Evolutionary conservation across 1,284 basidiomycete genomes (phyloP), one percentile per base, ranked within the genome.

Genomic region (Ceratobasidium sp.): DNA sequence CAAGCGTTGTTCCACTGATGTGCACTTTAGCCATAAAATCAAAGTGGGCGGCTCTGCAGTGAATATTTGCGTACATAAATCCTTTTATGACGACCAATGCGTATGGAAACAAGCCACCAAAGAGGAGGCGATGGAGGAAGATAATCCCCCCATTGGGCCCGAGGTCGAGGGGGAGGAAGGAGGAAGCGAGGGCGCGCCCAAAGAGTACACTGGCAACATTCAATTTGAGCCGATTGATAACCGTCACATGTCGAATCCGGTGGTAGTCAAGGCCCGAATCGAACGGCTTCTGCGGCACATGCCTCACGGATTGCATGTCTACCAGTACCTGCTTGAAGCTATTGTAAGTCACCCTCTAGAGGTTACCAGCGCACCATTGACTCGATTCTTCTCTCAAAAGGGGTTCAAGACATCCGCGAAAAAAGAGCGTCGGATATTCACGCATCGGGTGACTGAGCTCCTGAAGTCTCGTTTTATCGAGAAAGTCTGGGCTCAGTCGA

Each of bases 381-480:
- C 54, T 13, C 54, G 25, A 9, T 56, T 32, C 13, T 57, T 22
- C 7, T 29, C 13, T 7, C 51, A 67, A 25, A 37, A 62, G 65
- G 56, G 54, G 17, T 80, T 86, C 1, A 89, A 90, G 82, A 92
- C 92, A 29, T 90, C 88, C 0, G 34, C 19, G 15, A 90, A 90
- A 81, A 89, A 88, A 4, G 91, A 94, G 80, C 87, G 93, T 25
- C 88, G 94, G 6, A 93, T 94, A 80, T 93, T 95, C 81, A 89
- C 90, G 80, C 88, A 87, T 59, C 87, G 93, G 40, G 85, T 95
- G 54, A 88, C 89, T 0, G 91, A 92, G 78, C 86, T 95, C 79
- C 87, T 92, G 46, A 87, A 89, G 65, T 88, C 91, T 80, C 89
- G 92, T 1, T 81, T 92, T 52, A 87, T 95, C 49, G 93, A 95